These are phyloP conservation scores for Penicillium sp. DNA, from an alignment of 2,329 filamentous ascomycete species.

Conservation along the genomic window DNA sequence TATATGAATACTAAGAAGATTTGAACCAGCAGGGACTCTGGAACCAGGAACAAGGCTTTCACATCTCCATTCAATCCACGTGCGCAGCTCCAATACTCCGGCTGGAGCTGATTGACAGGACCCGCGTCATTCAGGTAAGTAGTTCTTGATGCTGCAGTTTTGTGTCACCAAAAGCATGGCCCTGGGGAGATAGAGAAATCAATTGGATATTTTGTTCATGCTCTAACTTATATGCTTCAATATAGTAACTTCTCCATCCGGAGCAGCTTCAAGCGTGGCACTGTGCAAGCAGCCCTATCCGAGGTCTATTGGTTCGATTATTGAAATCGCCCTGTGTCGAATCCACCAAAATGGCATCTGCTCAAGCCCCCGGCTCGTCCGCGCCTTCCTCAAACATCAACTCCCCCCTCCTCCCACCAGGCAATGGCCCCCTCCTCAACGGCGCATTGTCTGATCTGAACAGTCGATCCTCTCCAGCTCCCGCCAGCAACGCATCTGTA, in stretches of 20 bases:
- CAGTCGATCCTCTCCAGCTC: constrained; percentile 43
- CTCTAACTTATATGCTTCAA: neutral
- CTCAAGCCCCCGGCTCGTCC: constrained; percentile 41
- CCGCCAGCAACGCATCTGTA: constrained; percentile 36
- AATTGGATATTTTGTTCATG: neutral
- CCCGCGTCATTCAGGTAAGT: constrained; percentile 5
- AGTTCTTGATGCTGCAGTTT: neutral
- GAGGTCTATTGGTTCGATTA: neutral
- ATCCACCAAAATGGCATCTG: constrained; percentile 40
- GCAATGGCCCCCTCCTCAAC: constrained; percentile 37
- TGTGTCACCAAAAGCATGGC: neutral
- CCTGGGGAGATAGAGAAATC: neutral
- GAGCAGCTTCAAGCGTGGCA: neutral
- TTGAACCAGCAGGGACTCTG: no score
- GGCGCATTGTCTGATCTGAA: constrained; percentile 39
- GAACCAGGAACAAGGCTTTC: neutral
- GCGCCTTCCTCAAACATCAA: constrained; percentile 47
- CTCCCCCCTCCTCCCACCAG: constrained; percentile 40
- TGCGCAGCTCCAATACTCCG: neutral
- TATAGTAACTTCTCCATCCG: neutral
- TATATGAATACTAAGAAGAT: no score
- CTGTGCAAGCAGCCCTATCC: neutral
- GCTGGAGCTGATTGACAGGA: neutral
- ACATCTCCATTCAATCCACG: neutral
- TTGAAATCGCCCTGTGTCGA: neutral